phyloP scores from a whole-genome alignment of 1,139 yeast species.

The Kazachstania sp. region DNA sequence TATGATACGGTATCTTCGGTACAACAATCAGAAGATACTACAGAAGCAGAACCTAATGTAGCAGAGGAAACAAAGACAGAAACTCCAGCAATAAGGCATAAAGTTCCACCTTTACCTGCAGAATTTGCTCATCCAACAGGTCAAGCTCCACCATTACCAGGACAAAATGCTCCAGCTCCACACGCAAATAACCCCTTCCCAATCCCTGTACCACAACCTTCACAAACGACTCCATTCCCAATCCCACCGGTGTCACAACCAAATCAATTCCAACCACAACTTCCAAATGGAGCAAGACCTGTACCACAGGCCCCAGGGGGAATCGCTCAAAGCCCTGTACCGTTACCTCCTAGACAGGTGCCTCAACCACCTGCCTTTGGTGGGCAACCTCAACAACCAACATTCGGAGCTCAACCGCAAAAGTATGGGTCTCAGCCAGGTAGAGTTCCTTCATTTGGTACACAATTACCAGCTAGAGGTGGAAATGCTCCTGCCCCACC shows the following conservation, averaged over 20 bases:
- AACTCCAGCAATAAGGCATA: constrained; percentile 6
- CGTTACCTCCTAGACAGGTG: constrained; percentile 10
- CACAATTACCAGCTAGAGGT: constrained; percentile 24
- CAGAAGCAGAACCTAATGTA: constrained; percentile 21
- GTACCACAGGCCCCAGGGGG: constrained; percentile 30
- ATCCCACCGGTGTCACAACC: constrained; percentile 24
- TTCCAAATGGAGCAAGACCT: constrained; percentile 7
- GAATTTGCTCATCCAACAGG: constrained; percentile 9
- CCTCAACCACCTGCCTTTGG: constrained; percentile 6
- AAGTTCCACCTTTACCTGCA: constrained; percentile 16
- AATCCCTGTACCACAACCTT: constrained; percentile 27
- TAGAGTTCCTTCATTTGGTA: constrained; percentile 30
- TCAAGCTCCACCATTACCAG: constrained; percentile 17
- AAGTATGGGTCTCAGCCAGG: constrained; percentile 15
- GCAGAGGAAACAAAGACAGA: not conserved
- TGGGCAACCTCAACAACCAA: constrained; percentile 1
- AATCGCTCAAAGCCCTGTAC: constrained; percentile 26
- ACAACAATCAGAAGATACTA: constrained; percentile 15
- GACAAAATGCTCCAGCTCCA: constrained; percentile 14
- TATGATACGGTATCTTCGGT: constrained; percentile 2
- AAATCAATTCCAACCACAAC: constrained; percentile 11
- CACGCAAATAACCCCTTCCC: constrained; percentile 18
- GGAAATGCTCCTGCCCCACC: constrained; percentile 10
- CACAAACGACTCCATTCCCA: constrained; percentile 6
- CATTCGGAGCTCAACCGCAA: constrained; percentile 2